Conservation (phyloP, 441 rosid genomes). For the Francoa sonchifolia region DNA sequence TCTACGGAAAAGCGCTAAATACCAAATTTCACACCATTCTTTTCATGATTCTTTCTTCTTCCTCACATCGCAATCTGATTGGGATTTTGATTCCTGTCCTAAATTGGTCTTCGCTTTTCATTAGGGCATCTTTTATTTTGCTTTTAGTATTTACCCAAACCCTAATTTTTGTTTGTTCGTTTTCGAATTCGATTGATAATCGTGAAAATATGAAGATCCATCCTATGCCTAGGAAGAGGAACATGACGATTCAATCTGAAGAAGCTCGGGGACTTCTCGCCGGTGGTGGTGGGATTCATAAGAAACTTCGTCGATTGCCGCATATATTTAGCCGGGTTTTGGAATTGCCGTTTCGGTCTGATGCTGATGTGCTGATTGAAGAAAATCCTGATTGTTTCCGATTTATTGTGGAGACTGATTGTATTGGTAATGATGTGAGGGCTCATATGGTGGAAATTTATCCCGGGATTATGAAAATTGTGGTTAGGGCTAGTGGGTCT, state of each 20-base stretch:
- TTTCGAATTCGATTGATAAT: background rate
- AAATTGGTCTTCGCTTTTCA: constrained; percentile 11
- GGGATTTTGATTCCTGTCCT: constrained; percentile 32
- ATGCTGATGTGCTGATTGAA: constrained; percentile 72
- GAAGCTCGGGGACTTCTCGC: constrained; percentile 17
- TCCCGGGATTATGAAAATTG: constrained; percentile 81
- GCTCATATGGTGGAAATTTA: constrained; percentile 71
- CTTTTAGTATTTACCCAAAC: constrained; percentile 12
- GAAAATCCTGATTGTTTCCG: constrained; percentile 67
- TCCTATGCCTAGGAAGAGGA: constrained; percentile 49
- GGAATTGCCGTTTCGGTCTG: constrained; percentile 82
- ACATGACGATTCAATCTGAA: constrained; percentile 44
- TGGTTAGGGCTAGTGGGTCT: constrained; percentile 58
- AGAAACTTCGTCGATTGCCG: constrained; percentile 77
- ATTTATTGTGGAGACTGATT: constrained; percentile 67
- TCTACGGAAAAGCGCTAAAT: too few species aligned
- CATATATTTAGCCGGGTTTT: constrained; percentile 81
- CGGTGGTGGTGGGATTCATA: constrained; percentile 30
- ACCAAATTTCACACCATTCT: constrained; percentile 17
- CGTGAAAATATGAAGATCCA: constrained; percentile 60
- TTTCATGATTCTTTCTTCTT: constrained; percentile 25
- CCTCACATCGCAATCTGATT: constrained; percentile 12
- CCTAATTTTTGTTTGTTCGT: background rate
- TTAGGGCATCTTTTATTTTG: constrained; percentile 21
- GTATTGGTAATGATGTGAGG: constrained; percentile 51